phyloP scores from a whole-genome alignment of 2,329 filamentous ascomycete genomes.

The Penicillium sp. region DNA sequence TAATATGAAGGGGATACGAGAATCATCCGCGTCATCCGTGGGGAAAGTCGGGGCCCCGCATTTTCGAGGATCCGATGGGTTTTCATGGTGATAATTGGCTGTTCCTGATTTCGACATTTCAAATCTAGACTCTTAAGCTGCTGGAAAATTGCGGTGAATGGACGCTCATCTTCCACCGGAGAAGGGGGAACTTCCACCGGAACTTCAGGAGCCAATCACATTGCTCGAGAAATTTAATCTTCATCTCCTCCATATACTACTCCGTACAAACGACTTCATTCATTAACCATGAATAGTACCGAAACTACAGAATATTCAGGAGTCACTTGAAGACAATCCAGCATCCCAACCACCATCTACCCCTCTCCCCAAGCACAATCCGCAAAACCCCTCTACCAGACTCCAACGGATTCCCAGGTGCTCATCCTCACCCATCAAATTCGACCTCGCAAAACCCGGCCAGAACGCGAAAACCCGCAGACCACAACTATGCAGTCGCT shows the following conservation, averaged over 20 bases:
- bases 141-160: background rate
- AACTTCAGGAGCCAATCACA: background rate
- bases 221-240: background rate
- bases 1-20: conserved; percentile 2
- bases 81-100: background rate
- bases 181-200: background rate
- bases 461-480: conserved; percentile 22
- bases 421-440: conserved; percentile 23
- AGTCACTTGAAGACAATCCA: background rate
- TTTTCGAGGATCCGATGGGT: background rate
- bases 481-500: conserved; percentile 6
- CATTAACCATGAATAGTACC: no score
- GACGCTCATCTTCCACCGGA: conserved; percentile 2
- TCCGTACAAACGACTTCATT: background rate
- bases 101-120: background rate
- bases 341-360: background rate
- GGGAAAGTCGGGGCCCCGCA: conserved; percentile 1
- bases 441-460: conserved; percentile 25
- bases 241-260: background rate
- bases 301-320: background rate
- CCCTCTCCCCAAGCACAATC: conserved; percentile 24
- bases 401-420: conserved; percentile 19
- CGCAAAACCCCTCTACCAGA: conserved; percentile 20
- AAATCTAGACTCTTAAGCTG: background rate
- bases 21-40: background rate